A percentile compares a stretch with the other conserved stretches of the same genome.
These are phyloP conservation scores for Neofusicoccum sp. DNA, from an alignment of 2,329 filamentous ascomycete species.

Conservation along the genomic window DNA sequence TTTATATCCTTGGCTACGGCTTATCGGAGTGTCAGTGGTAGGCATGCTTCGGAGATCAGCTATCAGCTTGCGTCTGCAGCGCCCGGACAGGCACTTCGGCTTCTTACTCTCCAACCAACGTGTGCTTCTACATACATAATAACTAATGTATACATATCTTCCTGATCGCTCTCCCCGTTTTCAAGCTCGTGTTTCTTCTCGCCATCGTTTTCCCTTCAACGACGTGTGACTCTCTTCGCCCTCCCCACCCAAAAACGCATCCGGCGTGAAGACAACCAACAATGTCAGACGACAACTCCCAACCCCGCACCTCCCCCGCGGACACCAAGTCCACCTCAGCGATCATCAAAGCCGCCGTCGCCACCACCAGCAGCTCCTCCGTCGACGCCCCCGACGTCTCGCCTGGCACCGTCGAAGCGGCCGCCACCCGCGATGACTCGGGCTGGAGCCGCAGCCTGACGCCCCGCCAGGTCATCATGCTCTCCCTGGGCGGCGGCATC, in stretches of 20 bases:
- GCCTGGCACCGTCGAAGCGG: not conserved
- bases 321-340: too few species aligned
- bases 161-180: not conserved
- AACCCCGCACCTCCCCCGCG: too few species aligned
- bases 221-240: not conserved
- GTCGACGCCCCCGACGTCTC: not conserved
- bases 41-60: not conserved
- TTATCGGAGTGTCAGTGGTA: not conserved
- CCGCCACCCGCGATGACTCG: not conserved
- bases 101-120: not conserved
- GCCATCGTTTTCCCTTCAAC: not conserved
- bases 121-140: not conserved
- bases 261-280: too few species aligned
- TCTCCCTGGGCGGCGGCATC: constrained; percentile 31
- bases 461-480: constrained; percentile 23
- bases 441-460: constrained; percentile 10
- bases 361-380: not conserved
- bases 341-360: not conserved
- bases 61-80: not conserved
- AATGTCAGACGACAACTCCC: too few species aligned
- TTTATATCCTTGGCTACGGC: not conserved
- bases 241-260: too few species aligned
- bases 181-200: not conserved
- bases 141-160: not conserved
- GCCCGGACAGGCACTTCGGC: not conserved